These are phyloP conservation scores for Climacium dendroides DNA, from an alignment of 225 moss, liverwort and hornwort genomes.

Conservation along the genomic window DNA sequence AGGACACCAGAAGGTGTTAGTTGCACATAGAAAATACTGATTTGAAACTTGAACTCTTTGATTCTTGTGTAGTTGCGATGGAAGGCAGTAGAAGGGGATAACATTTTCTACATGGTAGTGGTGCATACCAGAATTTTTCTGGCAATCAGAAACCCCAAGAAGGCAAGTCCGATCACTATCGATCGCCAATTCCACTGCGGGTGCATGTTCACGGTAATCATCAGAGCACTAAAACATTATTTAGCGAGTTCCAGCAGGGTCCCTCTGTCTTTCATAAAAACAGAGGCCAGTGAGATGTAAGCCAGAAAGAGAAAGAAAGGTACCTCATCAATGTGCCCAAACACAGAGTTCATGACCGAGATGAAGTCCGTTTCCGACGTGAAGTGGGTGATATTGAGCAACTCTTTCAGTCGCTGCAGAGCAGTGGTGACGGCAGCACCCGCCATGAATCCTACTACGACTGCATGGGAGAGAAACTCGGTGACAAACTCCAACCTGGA, in stretches of 20 bases:
- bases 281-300: background rate
- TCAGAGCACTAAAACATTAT: background rate
- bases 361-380: background rate
- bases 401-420: slow-evolving; percentile 58
- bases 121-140: slow-evolving; percentile 27
- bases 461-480: slow-evolving; percentile 59
- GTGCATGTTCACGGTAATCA: background rate
- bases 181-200: slow-evolving; percentile 69
- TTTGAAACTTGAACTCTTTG: background rate
- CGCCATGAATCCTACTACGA: slow-evolving; percentile 59
- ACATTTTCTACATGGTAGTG: background rate
- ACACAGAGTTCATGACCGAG: slow-evolving; percentile 30
- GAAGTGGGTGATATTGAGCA: slow-evolving; percentile 14
- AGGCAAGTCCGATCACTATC: slow-evolving; percentile 28
- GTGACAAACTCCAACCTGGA: slow-evolving; percentile 59
- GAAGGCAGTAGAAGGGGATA: background rate
- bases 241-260: background rate
- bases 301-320: background rate
- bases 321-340: slow-evolving; percentile 28
- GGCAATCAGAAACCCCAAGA: slow-evolving; percentile 29
- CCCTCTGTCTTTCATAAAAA: background rate
- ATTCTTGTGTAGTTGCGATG: background rate
- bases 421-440: slow-evolving; percentile 59
- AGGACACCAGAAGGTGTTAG: background rate
- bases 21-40: background rate